Base-by-base conservation (phyloP, 495 filamentous ascomycete species). In the Tuber brumale region DNA sequence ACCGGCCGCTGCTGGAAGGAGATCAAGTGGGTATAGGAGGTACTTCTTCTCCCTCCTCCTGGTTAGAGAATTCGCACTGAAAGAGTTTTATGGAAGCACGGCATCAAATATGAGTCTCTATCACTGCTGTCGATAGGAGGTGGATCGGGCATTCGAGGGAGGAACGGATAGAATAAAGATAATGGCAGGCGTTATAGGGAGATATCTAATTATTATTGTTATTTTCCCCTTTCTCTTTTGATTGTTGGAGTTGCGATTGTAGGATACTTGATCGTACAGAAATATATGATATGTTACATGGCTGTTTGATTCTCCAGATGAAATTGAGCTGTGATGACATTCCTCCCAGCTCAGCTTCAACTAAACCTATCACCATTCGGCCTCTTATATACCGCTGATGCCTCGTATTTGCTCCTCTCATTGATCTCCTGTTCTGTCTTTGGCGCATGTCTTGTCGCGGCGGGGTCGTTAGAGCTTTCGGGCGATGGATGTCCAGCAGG, bases 341-440 rank as follows among this genome's bases (percentile, higher is more conserved):
- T 43, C n/a, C 31, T 21, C 16, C 35, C 23, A 3, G 16, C 10
- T 31, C 23, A 18, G 35, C 41, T 27, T 85, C 81, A 92, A 82
- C 88, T 90, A 84, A 99, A 93, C 74, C 96, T 88, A 86, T 98
- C 94, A 9, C 95, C 95, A 80, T 91, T 92, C 72, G 86, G 89
- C 81, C 91, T 89, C 76, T 87, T 84, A 84, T 88, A 97, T 75
- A 93, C 92, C 82, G 88, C 87, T 76, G 86, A 86, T 74, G 92
- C 87, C 85, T 98, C 93, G 85, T 97, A 98, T 86, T 97, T 97
- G 83, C 93, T 92, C 85, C 94, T 94, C 84, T 94, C 92, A 48
- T 88, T 76, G 46, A 94, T 87, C 76, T 88, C 86, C 77, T 84
- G 85, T 81, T 93, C 92, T 45, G 89, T 93, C 77, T 92, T 86